Evolutionary conservation across 2,329 filamentous ascomycete genomes (phyloP), one percentile per base, ranked within the genome.

Genomic region (Botrytis porri): DNA sequence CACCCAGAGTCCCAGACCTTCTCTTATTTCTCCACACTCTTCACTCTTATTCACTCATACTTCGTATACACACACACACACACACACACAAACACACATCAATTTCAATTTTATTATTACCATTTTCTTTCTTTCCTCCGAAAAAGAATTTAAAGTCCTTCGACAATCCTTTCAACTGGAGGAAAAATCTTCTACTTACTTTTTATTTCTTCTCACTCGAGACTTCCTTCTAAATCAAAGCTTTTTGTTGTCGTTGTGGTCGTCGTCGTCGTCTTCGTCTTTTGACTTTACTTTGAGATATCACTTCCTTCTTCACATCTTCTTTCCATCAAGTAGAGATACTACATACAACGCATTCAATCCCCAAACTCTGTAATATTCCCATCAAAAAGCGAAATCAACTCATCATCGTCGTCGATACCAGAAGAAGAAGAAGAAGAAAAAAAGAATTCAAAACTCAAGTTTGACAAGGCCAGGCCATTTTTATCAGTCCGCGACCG

Each of bases 1-100:
- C 62, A 65, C 20, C 41, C n/a, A 59, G n/a, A 41, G n/a, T 25
- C 32, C 3, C 9, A 43, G 22, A 41, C 57, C 45, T 69, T 69
- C 37, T 69, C 65, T 70, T 29, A 39, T 39, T 57, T 64, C 60
- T 64, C 60, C 62, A 62, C 60, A 69, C 54, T 43, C 60, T 48
- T 48, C 25, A 16, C 48, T 12, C 48, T n/a, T 54, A 7, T 54
- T 51, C 45, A 51, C 45, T 51, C 59, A n/a, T n/a, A n/a, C n/a
- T n/a, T n/a, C n/a, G n/a, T n/a, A 45, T 32, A 41, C 29, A 20
- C 67, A 41, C 16, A 43, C 22, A 43, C n/a, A 39, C 29, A 43
- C 16, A 10, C 9, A 41, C 61, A 32, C 61, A 63, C 61, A 43
- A 64, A 64, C 32, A 65, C 69, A n/a, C 60, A 64, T 71, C 43